Base-by-base conservation (phyloP, 1,284 basidiomycete genomes). In the Pholiota adiposa region DNA sequence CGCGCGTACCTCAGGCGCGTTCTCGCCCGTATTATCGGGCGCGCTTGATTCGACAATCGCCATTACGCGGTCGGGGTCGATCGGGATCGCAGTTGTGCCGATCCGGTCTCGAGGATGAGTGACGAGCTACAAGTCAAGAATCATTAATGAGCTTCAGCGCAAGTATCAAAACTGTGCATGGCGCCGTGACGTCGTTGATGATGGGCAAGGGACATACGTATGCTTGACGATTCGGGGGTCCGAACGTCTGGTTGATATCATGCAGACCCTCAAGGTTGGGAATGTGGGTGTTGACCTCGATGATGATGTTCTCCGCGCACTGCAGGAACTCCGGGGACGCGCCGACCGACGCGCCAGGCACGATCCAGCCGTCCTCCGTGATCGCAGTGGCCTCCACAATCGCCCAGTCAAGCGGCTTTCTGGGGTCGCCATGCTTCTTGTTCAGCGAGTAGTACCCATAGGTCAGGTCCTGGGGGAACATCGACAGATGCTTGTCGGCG, bases 331-430 rank as follows among this genome's bases (percentile, higher is more conserved):
- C 82, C 2, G 81, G 82, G 0, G 79, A 80, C 1, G 82, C 82
- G 31, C 82, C 81, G 16, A 83, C 80, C 1, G 79, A 81, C 62
- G 31, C 54, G 67, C 77, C 79, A 9, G 81, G 82, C 0, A 83
- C 77, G 63, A 84, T 82, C 60, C 71, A 70, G 0, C 82, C 82
- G 25, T 84, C 81, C 58, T 81, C 79, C 2, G 78, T 79, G 48
- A 83, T 79, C 5, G 79, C 81, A 8, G 81, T 84, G 9, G 81
- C 82, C 63, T 84, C 82, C 9, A 82, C 77, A 54, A 83, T 79
- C 0, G 82, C 82, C 79, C 79, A 83, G 67, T 84, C 75, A 34
- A 84, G 75, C 1, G 75, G 79, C 57, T 79, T 79, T 33, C 64
- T 70, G 0, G 77, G 77, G 60, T 80, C 76, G 1, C 80, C 80